Conservation (phyloP, 306 rosid genomes). For the Trifolium fragiferum region DNA sequence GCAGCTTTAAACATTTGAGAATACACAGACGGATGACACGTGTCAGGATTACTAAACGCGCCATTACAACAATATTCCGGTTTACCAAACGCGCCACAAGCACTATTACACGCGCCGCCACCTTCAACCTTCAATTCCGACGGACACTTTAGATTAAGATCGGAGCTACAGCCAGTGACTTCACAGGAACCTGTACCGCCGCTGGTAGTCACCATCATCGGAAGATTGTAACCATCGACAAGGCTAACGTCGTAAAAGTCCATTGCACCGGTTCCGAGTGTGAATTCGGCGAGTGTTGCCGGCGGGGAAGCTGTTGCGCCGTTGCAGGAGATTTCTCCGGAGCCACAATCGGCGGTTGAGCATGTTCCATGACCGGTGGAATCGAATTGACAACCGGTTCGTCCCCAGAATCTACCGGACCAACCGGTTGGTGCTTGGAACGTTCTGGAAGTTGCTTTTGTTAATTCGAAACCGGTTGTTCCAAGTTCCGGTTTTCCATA, state of each 20-base stretch:
- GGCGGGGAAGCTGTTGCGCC: slow-evolving; percentile 85
- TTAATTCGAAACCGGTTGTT: slow-evolving; percentile 76
- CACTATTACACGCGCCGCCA: slow-evolving; percentile 85
- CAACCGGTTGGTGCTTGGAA: slow-evolving; percentile 86
- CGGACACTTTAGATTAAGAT: slow-evolving; percentile 73
- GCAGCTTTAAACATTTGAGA: slow-evolving; percentile 80
- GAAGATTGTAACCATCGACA: slow-evolving; percentile 90
- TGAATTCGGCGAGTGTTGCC: slow-evolving; percentile 91
- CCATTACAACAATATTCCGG: slow-evolving; percentile 90
- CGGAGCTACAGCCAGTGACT: slow-evolving; percentile 72
- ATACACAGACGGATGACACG: slow-evolving; percentile 78
- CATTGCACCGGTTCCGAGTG: slow-evolving; percentile 71
- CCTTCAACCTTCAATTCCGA: slow-evolving; percentile 57
- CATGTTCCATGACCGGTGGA: slow-evolving; percentile 60
- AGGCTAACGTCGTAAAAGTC: slow-evolving; percentile 95
- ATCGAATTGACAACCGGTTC: slow-evolving; percentile 74
- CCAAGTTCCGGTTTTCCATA: slow-evolving; percentile 73
- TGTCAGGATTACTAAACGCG: slow-evolving; percentile 58
- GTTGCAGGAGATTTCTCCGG: slow-evolving; percentile 68
- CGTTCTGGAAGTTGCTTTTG: slow-evolving; percentile 51
- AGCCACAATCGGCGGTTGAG: slow-evolving; percentile 82
- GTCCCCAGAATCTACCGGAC: slow-evolving; percentile 97
- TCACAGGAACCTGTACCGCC: slow-evolving; percentile 72
- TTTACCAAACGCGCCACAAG: slow-evolving; percentile 80
- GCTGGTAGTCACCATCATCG: slow-evolving; percentile 67